Evolutionary conservation across 306 rosid species (phyloP).

Genomic region (Acacia confusa): DNA sequence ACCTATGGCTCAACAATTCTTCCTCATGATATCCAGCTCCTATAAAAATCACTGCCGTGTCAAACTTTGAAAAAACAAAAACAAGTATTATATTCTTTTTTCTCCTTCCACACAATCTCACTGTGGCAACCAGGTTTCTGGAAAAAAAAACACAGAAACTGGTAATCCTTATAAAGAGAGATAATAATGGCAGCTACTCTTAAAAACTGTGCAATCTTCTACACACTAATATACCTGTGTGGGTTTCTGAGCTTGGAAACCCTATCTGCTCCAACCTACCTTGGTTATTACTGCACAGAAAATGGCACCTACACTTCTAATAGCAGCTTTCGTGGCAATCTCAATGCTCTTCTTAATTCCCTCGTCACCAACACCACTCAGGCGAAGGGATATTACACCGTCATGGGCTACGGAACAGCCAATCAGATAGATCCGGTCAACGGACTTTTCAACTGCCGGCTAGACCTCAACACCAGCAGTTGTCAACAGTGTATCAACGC

Average conservation of each 20-base stretch:
- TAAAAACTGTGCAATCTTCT: background rate
- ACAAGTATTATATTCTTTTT: background rate
- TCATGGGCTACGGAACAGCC: conserved; percentile 22
- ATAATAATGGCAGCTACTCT: background rate
- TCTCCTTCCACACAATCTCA: background rate
- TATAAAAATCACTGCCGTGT: background rate
- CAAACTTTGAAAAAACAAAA: background rate
- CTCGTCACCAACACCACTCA: conserved; percentile 42
- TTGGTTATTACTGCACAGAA: conserved; percentile 13
- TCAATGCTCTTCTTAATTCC: conserved; percentile 38
- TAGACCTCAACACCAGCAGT: conserved; percentile 30
- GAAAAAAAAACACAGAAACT: background rate
- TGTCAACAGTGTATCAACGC: conserved; percentile 43
- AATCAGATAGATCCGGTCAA: conserved; percentile 25
- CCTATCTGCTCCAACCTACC: conserved; percentile 11
- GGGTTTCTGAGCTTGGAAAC: background rate
- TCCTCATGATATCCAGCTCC: background rate
- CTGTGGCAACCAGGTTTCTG: background rate
- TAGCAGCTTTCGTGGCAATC: conserved; percentile 42
- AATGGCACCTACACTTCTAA: conserved; percentile 31
- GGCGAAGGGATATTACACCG: conserved; percentile 23
- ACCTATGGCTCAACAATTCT: background rate
- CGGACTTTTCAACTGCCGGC: conserved; percentile 57
- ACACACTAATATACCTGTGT: conserved; percentile 1
- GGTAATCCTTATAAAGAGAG: background rate